Evolutionary conservation across 805 yeast species (phyloP).

Genomic region (Saccharomycopsis oosterbeekiorum): DNA sequence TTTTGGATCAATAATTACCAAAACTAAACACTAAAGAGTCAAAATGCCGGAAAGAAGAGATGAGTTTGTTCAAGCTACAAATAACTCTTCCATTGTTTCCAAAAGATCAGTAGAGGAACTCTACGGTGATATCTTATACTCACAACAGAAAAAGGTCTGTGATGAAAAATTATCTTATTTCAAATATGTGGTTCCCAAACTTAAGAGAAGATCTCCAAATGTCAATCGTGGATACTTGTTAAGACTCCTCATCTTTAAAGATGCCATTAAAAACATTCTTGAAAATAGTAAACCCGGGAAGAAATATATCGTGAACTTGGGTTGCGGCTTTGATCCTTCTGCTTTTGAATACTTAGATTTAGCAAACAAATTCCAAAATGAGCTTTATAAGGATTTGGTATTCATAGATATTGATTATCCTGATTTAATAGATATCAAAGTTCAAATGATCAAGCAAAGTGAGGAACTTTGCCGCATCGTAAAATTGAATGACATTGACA

Average conservation of each 20-base stretch:
- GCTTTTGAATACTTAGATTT: slow-evolving; percentile 41
- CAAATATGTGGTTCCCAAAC: slow-evolving; percentile 54
- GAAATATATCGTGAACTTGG: slow-evolving; percentile 51
- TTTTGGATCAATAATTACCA: background rate
- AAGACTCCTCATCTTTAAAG: slow-evolving; percentile 59
- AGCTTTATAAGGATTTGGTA: slow-evolving; percentile 21
- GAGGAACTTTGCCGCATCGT: slow-evolving; percentile 37
- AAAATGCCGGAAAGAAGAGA: background rate
- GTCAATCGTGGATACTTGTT: slow-evolving; percentile 81
- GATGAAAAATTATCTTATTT: slow-evolving; percentile 35
- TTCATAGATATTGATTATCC: slow-evolving; percentile 73
- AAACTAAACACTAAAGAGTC: background rate
- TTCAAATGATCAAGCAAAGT: slow-evolving; percentile 35
- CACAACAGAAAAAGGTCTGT: background rate
- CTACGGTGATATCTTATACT: slow-evolving; percentile 29
- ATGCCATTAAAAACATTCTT: slow-evolving; percentile 40
- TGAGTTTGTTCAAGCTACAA: slow-evolving; percentile 67
- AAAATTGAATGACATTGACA: slow-evolving; percentile 24
- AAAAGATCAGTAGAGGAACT: slow-evolving; percentile 69
- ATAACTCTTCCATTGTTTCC: slow-evolving; percentile 74
- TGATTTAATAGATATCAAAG: slow-evolving; percentile 50
- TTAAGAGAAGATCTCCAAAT: slow-evolving; percentile 65
- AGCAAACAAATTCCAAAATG: slow-evolving; percentile 23
- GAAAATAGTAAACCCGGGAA: slow-evolving; percentile 22
- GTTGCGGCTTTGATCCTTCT: slow-evolving; percentile 68